These are phyloP conservation scores for Penicillium sp. DNA, from an alignment of 2,329 filamentous ascomycete genomes.

Conservation along the genomic window DNA sequence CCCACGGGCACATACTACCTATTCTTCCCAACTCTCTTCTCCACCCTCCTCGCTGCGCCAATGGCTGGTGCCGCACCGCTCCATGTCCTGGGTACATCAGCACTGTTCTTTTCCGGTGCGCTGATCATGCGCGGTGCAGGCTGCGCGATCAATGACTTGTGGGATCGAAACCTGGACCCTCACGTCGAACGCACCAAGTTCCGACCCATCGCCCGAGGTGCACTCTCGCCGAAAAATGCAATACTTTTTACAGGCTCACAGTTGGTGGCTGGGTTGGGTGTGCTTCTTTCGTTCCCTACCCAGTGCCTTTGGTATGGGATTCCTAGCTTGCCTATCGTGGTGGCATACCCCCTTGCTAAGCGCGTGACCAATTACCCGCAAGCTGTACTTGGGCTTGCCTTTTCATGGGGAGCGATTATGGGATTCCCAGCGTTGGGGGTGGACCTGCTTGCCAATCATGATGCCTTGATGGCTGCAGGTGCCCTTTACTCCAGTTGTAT, in stretches of 20 bases:
- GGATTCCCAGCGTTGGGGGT: conserved; percentile 47
- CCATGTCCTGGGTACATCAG: conserved; percentile 39
- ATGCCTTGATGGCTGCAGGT: conserved; percentile 37
- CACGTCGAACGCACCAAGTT: conserved; percentile 51
- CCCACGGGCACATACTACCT: conserved; percentile 53
- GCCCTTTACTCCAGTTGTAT: conserved; percentile 48
- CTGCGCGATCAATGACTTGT: conserved; percentile 57
- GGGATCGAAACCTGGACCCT: conserved; percentile 55
- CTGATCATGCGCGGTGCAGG: conserved; percentile 51
- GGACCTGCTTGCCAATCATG: conserved; percentile 41
- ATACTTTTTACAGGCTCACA: conserved; percentile 46
- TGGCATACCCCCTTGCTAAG: conserved; percentile 53
- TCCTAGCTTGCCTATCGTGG: conserved; percentile 44
- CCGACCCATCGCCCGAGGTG: conserved; percentile 53
- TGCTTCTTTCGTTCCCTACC: conserved; percentile 44
- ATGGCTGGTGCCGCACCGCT: conserved; percentile 35
- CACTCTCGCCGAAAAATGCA: conserved; percentile 45
- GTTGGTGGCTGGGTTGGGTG: conserved; percentile 40
- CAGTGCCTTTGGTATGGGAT: conserved; percentile 45
- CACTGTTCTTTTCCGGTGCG: conserved; percentile 43
- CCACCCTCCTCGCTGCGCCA: conserved; percentile 44
- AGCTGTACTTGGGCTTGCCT: conserved; percentile 50
- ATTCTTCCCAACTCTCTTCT: conserved; percentile 53
- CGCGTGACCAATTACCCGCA: conserved; percentile 54
- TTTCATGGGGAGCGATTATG: conserved; percentile 52